phyloP scores from a whole-genome alignment of 2,329 filamentous ascomycete genomes.

The Chrysoporthe puriensis region DNA sequence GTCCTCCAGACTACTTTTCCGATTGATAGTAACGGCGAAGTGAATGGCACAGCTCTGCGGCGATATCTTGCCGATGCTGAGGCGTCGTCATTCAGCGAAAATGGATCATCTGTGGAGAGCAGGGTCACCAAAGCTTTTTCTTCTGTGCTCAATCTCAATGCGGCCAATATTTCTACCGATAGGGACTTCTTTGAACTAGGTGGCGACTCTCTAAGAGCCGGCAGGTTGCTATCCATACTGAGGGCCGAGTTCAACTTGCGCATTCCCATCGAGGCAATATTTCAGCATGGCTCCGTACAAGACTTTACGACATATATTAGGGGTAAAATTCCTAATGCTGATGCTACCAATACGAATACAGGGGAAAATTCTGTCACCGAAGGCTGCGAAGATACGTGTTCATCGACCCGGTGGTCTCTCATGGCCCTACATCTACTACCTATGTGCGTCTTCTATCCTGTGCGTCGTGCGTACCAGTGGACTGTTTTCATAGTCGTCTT shows the following conservation, averaged over 20 bases:
- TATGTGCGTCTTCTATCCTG: constrained; percentile 52
- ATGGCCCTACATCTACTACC: constrained; percentile 56
- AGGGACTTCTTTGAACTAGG: constrained; percentile 58
- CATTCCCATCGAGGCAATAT: constrained; percentile 55
- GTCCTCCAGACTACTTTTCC: constrained; percentile 41
- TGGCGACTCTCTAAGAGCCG: constrained; percentile 58
- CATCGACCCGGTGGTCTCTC: constrained; percentile 53
- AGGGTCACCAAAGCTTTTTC: constrained; percentile 51
- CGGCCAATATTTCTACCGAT: constrained; percentile 42
- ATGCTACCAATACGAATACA: constrained; percentile 2
- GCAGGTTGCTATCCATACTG: constrained; percentile 53
- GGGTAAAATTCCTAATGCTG: not conserved
- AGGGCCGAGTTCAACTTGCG: constrained; percentile 52
- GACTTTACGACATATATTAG: constrained; percentile 39
- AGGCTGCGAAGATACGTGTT: constrained; percentile 40
- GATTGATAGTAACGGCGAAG: constrained; percentile 33
- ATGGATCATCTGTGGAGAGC: constrained; percentile 38
- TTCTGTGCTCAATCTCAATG: constrained; percentile 45
- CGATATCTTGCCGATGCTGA: constrained; percentile 10
- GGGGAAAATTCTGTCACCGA: constrained; percentile 18
- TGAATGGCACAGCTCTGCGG: constrained; percentile 19
- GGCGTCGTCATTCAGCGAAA: constrained; percentile 3
- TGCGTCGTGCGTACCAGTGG: constrained; percentile 56
- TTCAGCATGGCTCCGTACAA: constrained; percentile 50
- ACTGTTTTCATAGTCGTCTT: constrained; percentile 55